These are phyloP conservation scores for Trichoderma sp. DNA, from an alignment of 2,329 filamentous ascomycete genomes.

Conservation along the genomic window DNA sequence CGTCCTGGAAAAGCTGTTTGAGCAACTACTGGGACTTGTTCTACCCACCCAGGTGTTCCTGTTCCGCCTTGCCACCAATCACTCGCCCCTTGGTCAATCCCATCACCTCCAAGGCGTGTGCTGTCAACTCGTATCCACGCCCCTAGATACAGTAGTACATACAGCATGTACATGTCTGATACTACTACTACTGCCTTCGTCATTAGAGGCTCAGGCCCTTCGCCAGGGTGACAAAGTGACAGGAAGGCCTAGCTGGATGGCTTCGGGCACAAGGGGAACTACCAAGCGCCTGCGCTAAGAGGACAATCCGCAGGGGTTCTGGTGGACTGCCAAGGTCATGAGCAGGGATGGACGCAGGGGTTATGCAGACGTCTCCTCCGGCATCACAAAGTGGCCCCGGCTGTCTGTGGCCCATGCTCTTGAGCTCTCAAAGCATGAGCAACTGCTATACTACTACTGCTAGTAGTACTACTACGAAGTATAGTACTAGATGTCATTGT, in stretches of 20 bases:
- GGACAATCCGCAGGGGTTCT: slow-evolving; percentile 9
- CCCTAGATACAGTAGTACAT: slow-evolving; percentile 11
- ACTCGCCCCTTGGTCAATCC: slow-evolving; percentile 3
- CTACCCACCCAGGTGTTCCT: slow-evolving; percentile 8
- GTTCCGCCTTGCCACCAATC: slow-evolving; percentile 14
- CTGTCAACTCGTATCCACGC: slow-evolving; percentile 15
- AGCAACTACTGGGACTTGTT: slow-evolving; percentile 10
- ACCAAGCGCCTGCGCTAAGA: slow-evolving; percentile 13
- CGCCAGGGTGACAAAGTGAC: slow-evolving; percentile 14
- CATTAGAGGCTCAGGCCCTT: background rate
- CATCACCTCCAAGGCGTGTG: slow-evolving; percentile 9
- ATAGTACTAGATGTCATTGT: slow-evolving; percentile 15
- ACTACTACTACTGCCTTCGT: background rate
- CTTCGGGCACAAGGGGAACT: background rate
- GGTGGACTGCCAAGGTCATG: slow-evolving; percentile 9
- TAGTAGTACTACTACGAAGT: no score
- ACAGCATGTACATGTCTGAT: background rate
- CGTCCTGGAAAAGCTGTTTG: background rate
- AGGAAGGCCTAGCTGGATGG: background rate
- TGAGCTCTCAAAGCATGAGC: slow-evolving; percentile 5
- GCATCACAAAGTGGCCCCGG: slow-evolving; percentile 1
- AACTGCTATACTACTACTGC: no score
- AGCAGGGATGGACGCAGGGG: slow-evolving; percentile 15
- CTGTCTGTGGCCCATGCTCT: slow-evolving; percentile 7
- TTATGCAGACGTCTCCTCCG: slow-evolving; percentile 10